These are phyloP conservation scores for Backusella westeae DNA, from an alignment of 192 early-diverging fungal genomes.

Conservation along the genomic window DNA sequence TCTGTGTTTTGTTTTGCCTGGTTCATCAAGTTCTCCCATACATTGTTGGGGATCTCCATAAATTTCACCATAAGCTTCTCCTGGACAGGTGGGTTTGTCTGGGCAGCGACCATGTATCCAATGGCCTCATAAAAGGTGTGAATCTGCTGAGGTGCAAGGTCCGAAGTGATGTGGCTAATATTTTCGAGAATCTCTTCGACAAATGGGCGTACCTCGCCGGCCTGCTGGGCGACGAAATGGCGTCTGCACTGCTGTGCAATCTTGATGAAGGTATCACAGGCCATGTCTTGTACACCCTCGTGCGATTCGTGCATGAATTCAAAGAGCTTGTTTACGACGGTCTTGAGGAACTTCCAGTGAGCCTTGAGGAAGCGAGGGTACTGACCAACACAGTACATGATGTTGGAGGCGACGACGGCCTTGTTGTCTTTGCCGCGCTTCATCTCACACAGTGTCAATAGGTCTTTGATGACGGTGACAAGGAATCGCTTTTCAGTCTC, in stretches of 20 bases:
- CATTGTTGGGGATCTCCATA: conserved; percentile 87
- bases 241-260: conserved; percentile 97
- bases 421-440: conserved; percentile 99
- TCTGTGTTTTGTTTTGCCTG: conserved; percentile 66
- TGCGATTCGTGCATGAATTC: conserved; percentile 99
- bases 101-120: conserved; percentile 96
- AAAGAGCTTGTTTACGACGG: conserved; percentile 99
- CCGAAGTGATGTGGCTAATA: conserved; percentile 82
- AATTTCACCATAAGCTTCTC: conserved; percentile 80
- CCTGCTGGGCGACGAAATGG: conserved; percentile 94
- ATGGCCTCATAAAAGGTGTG: conserved; percentile 99
- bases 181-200: conserved; percentile 94
- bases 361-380: conserved; percentile 99
- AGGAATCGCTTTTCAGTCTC: conserved; percentile 97
- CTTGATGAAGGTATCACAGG: conserved; percentile 99
- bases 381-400: conserved; percentile 99
- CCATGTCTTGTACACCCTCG: conserved; percentile 99
- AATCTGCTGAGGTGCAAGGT: conserved; percentile 89
- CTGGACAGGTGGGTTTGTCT: conserved; percentile 74
- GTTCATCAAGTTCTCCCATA: conserved; percentile 83
- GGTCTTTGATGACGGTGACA: conserved; percentile 98
- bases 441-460: conserved; percentile 92
- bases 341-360: conserved; percentile 99
- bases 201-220: conserved; percentile 84
- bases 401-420: conserved; percentile 98